Base-by-base conservation (phyloP, 495 filamentous ascomycete species). In the Penicillium dipodomyicola region DNA sequence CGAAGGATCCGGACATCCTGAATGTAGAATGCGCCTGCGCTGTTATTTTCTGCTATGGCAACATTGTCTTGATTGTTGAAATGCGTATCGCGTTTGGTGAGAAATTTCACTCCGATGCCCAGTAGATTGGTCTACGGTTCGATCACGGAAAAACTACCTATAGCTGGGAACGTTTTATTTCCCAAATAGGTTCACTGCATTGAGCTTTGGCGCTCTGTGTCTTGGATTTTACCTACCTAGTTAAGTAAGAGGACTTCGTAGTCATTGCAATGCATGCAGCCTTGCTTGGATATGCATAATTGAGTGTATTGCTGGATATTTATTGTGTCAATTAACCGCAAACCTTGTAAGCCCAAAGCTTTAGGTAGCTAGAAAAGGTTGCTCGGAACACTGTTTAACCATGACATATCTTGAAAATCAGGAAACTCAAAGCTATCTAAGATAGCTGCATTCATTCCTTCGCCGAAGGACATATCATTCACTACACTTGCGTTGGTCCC, bases 401-500 rank as follows among this genome's bases (percentile, higher is more conserved):
- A 74, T 15, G 70, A 72, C 70, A 74, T 74, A 48, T 74, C 70
- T 43, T 71, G 69, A 39, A 74, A 71, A 33, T 74, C 72, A 1
- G 65, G 60, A 3, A 71, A 39, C 23, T 74, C 72, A 50, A 72
- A 65, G 0, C 54, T 52, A 23, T 72, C 70, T n/a, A 74, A 33
- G 8, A 72, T 52, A n/a, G 59, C 57, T 0, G 65, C 54, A 58
- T 67, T 65, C 40, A 72, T 62, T 5, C 65, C 66, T 45, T 71
- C 71, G 15, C 67, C 71, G 15, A 72, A 58, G 0, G 69, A 64
- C 11, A 69, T 53, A 20, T 73, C 69, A 30, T 65, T 60, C 7
- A 67, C 17, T n/a, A 44, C 39, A 53, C 52, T 19, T 15, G 45
- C 43, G 12, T 45, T 30, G 6, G 27, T 37, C 11, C 39, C 17